Percentiles rank a stretch among this genome's conserved stretches.
Conservation (phyloP, 148 eudicot species). For the Vaccinium myrtillus region DNA sequence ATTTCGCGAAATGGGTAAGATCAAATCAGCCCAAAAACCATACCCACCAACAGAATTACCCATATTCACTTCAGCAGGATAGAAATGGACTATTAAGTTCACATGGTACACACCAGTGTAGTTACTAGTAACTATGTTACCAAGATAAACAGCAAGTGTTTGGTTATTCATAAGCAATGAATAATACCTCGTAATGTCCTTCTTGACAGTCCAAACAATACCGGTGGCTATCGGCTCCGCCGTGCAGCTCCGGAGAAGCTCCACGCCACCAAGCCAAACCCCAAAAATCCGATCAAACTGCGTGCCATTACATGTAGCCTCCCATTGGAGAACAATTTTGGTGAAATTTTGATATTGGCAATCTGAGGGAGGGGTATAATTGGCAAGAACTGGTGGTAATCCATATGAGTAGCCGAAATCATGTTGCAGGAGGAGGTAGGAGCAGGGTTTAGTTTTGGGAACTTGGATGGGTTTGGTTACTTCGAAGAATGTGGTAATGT, state of each 20-base stretch:
- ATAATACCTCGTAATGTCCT: slow-evolving; percentile 68
- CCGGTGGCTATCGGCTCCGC: slow-evolving; percentile 79
- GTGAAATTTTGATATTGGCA: slow-evolving; percentile 45
- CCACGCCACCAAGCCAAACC: slow-evolving; percentile 84
- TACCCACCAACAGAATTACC: background rate
- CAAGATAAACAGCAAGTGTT: slow-evolving; percentile 66
- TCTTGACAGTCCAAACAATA: slow-evolving; percentile 68
- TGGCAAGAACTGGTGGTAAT: slow-evolving; percentile 45
- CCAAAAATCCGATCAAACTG: slow-evolving; percentile 86
- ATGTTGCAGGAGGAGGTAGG: slow-evolving; percentile 56
- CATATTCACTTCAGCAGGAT: slow-evolving; percentile 32
- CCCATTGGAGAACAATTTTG: slow-evolving; percentile 63
- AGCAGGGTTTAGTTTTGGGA: slow-evolving; percentile 55
- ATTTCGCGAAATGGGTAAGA: slow-evolving; percentile 71
- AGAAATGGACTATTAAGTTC: slow-evolving; percentile 50
- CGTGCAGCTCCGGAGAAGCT: slow-evolving; percentile 86
- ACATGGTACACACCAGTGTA: slow-evolving; percentile 92
- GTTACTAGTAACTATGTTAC: slow-evolving; percentile 56
- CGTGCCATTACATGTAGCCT: slow-evolving; percentile 58
- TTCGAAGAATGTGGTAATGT: slow-evolving; percentile 49
- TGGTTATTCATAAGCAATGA: slow-evolving; percentile 53
- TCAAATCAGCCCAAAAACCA: slow-evolving; percentile 57
- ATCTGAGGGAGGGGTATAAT: slow-evolving; percentile 59
- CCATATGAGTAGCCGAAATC: slow-evolving; percentile 65
- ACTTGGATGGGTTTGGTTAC: slow-evolving; percentile 61